These are phyloP conservation scores for Psilocybe cyanescens DNA, from an alignment of 768 basidiomycete species.

Conservation along the genomic window DNA sequence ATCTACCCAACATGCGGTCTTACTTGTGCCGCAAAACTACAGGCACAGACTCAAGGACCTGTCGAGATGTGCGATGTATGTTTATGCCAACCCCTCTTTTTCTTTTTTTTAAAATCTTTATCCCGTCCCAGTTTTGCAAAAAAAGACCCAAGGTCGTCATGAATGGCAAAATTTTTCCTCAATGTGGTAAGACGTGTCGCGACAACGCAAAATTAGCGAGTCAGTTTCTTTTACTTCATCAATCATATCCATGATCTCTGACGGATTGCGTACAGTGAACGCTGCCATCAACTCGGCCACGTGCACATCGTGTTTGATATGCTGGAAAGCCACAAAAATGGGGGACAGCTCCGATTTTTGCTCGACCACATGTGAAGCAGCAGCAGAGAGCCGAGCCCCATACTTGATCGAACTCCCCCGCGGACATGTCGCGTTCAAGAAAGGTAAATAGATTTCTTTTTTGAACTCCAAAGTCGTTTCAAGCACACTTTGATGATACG, in stretches of 20 bases:
- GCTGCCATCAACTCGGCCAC: constrained; percentile 9
- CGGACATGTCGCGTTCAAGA: constrained; percentile 28
- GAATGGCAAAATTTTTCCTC: constrained; percentile 21
- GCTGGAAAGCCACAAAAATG: constrained; percentile 21
- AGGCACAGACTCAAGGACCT: neutral
- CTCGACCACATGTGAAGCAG: constrained; percentile 15
- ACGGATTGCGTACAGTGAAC: neutral
- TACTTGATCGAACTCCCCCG: constrained; percentile 29
- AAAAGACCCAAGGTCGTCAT: constrained; percentile 22
- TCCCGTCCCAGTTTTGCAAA: constrained; percentile 21
- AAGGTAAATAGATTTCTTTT: constrained; percentile 11
- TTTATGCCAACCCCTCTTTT: neutral
- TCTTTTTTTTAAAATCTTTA: neutral
- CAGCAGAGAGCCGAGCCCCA: constrained; percentile 18
- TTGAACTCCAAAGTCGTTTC: too few relatives aligned
- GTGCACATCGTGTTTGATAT: constrained; percentile 29
- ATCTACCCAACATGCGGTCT: constrained; percentile 28
- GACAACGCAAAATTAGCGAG: constrained; percentile 21
- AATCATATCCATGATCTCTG: neutral
- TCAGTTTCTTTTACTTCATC: neutral
- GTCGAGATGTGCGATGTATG: constrained; percentile 8
- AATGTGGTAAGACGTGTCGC: constrained; percentile 29
- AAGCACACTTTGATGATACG: too few relatives aligned
- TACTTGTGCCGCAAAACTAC: constrained; percentile 7
- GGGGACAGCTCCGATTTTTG: constrained; percentile 20